These are phyloP conservation scores for Emmonsiellopsis sp. DNA, from an alignment of 2,329 filamentous ascomycete genomes.

Conservation along the genomic window DNA sequence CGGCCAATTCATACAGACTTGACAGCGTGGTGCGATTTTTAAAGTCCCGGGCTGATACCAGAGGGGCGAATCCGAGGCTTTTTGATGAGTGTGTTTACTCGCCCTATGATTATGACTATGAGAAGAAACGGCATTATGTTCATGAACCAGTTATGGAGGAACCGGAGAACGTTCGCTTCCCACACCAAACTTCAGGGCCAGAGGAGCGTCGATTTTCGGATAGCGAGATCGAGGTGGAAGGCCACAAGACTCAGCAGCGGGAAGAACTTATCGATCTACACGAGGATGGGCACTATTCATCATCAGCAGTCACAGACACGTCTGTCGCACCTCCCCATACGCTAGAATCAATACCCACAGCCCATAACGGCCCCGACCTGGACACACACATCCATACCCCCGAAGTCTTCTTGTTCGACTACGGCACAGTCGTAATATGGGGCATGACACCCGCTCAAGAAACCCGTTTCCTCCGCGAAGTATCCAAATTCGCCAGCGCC, in stretches of 20 bases:
- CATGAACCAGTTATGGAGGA: too few relatives aligned
- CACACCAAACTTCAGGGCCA: background rate
- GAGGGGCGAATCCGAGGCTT: slow-evolving; percentile 75
- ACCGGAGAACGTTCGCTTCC: background rate
- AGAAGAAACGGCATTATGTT: slow-evolving; percentile 26
- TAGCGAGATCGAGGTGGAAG: slow-evolving; percentile 59
- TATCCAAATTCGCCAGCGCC: slow-evolving; percentile 86
- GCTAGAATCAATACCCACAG: slow-evolving; percentile 8
- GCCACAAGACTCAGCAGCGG: slow-evolving; percentile 44
- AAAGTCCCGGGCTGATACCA: slow-evolving; percentile 69
- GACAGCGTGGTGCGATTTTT: slow-evolving; percentile 83
- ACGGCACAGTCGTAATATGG: slow-evolving; percentile 97
- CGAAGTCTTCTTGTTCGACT: slow-evolving; percentile 93
- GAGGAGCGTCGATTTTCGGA: slow-evolving; percentile 40
- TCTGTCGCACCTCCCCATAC: slow-evolving; percentile 5
- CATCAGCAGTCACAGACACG: slow-evolving; percentile 11
- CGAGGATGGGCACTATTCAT: slow-evolving; percentile 26
- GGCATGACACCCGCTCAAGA: slow-evolving; percentile 91
- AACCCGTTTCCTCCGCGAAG: slow-evolving; percentile 82
- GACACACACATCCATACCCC: slow-evolving; percentile 84
- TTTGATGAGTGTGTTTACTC: slow-evolving; percentile 98
- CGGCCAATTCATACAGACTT: slow-evolving; percentile 82
- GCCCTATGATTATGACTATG: slow-evolving; percentile 69
- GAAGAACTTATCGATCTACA: slow-evolving; percentile 58
- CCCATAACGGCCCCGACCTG: slow-evolving; percentile 53